Percentiles rank a stretch among this genome's conserved stretches.
These are phyloP conservation scores for Macrophomina phaseolina DNA, from an alignment of 2,329 filamentous ascomycete genomes.

Conservation along the genomic window DNA sequence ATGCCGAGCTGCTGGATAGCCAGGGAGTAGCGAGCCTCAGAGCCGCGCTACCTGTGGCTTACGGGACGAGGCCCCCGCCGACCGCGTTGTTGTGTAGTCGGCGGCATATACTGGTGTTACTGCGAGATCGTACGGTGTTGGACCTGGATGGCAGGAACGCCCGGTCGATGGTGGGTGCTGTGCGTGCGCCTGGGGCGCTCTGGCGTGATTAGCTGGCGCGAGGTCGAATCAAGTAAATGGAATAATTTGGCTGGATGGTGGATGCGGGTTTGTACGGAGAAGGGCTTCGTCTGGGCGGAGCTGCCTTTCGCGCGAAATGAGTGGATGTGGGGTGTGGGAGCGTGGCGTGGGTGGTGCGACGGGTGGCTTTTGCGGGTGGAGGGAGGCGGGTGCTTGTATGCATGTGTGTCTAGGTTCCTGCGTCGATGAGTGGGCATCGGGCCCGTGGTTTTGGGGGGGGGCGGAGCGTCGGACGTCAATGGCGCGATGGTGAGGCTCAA, in stretches of 20 bases:
- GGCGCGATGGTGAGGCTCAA: background rate
- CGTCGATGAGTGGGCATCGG: background rate
- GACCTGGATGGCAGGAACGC: no score
- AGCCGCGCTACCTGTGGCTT: background rate
- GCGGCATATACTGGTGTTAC: no score
- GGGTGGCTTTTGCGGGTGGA: background rate
- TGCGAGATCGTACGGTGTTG: no score
- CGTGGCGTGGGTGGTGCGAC: background rate
- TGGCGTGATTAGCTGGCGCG: background rate
- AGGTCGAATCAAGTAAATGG: constrained; percentile 8
- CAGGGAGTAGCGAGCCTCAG: no score
- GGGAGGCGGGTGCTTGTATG: background rate
- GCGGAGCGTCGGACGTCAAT: background rate
- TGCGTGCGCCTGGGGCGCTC: no score
- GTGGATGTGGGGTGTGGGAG: background rate
- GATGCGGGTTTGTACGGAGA: background rate
- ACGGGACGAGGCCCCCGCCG: no score
- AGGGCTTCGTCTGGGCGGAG: no score
- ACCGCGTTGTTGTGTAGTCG: no score
- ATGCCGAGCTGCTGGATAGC: no score
- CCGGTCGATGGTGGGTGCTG: no score
- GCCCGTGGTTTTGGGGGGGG: no score
- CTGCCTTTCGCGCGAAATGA: background rate
- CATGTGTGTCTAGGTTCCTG: no score
- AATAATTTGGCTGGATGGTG: constrained; percentile 9